Evolutionary conservation across 768 basidiomycete genomes (phyloP).

Genomic region (Termitomyces sp.): DNA sequence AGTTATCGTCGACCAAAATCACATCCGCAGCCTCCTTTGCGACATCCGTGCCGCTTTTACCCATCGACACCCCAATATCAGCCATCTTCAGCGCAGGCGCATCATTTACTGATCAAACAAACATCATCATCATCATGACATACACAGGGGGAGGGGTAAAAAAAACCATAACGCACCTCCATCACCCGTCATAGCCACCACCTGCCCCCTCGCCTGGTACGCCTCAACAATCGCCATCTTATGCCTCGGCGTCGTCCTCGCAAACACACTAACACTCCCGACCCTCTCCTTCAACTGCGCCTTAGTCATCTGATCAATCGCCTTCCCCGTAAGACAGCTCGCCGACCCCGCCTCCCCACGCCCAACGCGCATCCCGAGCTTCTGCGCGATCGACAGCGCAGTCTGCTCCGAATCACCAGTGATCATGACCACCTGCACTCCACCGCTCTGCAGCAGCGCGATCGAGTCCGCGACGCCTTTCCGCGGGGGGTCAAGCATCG

Average conservation of each 20-base stretch:
- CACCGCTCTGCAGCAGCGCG: constrained; percentile 70
- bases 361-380: constrained; percentile 76
- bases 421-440: constrained; percentile 98
- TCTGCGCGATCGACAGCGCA: constrained; percentile 80
- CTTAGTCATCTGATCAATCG: constrained; percentile 81
- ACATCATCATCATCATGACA: constrained; percentile 1
- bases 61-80: constrained; percentile 97
- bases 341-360: constrained; percentile 28
- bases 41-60: constrained; percentile 96
- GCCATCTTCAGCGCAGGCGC: constrained; percentile 97
- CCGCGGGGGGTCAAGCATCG: constrained; percentile 93
- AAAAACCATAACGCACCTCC: constrained; percentile 54
- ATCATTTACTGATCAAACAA: constrained; percentile 66
- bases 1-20: constrained; percentile 96
- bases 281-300: constrained; percentile 80
- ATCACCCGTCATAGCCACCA: constrained; percentile 98
- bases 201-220: constrained; percentile 81
- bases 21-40: constrained; percentile 98
- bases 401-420: constrained; percentile 94
- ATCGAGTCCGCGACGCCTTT: constrained; percentile 93
- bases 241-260: constrained; percentile 92
- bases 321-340: constrained; percentile 73
- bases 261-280: constrained; percentile 82
- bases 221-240: constrained; percentile 98
- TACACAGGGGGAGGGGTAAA: neutral